Evolutionary conservation across 106 monocot species (phyloP).

Genomic region (Allium cepa): DNA sequence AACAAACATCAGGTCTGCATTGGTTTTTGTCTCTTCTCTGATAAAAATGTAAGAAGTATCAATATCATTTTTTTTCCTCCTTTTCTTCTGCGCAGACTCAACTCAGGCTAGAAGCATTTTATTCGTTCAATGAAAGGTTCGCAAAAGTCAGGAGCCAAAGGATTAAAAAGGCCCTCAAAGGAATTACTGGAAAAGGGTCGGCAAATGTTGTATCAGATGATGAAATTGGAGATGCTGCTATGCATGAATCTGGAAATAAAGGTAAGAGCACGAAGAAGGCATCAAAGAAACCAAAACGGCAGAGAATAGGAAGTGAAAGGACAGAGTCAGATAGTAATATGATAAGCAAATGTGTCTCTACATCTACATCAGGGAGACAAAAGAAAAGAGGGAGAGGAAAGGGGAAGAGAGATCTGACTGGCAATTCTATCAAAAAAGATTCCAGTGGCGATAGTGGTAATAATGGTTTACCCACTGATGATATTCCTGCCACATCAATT

Average conservation of each 20-base stretch:
- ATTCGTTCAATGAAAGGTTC: constrained; percentile 94
- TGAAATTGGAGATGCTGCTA: constrained; percentile 5
- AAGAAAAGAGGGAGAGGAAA: constrained; percentile 6
- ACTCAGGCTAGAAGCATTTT: constrained; percentile 86
- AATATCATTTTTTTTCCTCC: background rate
- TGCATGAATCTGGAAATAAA: constrained; percentile 10
- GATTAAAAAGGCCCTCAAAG: constrained; percentile 91
- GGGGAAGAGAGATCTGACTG: constrained; percentile 5
- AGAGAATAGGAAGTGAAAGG: constrained; percentile 2
- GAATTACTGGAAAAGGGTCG: constrained; percentile 62
- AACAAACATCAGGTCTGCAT: constrained; percentile 79
- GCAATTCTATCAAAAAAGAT: constrained; percentile 11
- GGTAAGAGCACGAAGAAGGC: constrained; percentile 3
- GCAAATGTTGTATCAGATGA: constrained; percentile 35
- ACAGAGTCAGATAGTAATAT: constrained; percentile 5
- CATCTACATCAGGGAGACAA: constrained; percentile 6
- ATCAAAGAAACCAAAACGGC: constrained; percentile 9
- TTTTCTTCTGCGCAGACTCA: constrained; percentile 59
- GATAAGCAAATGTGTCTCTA: constrained; percentile 2
- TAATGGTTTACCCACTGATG: background rate
- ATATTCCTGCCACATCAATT: constrained; percentile 8
- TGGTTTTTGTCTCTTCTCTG: background rate
- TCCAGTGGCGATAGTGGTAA: constrained; percentile 20
- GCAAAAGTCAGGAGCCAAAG: constrained; percentile 93
- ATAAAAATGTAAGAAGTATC: too few species aligned